phyloP scores from a whole-genome alignment of 2,329 filamentous ascomycete genomes.

The Elsinoe australis region DNA sequence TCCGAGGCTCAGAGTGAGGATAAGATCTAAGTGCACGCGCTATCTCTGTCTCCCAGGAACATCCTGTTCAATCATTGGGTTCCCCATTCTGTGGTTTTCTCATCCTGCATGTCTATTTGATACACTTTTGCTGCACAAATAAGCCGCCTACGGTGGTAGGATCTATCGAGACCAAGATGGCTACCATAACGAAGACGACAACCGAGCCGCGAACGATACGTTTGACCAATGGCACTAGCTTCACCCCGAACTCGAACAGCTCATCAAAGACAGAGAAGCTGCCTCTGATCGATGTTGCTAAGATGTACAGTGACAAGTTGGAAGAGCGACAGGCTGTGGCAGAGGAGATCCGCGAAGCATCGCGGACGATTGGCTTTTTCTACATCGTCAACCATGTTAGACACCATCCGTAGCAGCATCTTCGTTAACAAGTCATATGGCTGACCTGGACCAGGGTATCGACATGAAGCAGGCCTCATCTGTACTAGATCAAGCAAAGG shows the following conservation, averaged over 20 bases:
- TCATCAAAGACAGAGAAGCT: slow-evolving; percentile 4
- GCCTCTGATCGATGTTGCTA: slow-evolving; percentile 38
- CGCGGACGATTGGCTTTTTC: slow-evolving; percentile 40
- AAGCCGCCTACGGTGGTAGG: no score
- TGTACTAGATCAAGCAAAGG: slow-evolving; percentile 22
- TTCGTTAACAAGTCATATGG: no score
- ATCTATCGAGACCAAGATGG: no score
- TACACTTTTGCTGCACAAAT: no score
- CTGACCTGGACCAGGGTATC: no score
- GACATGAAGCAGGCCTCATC: slow-evolving; percentile 29
- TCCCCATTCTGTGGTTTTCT: no score
- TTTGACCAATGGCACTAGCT: slow-evolving; percentile 8
- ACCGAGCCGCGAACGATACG: slow-evolving; percentile 10
- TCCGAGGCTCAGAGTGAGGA: no score
- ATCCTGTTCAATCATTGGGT: no score
- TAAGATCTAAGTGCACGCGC: no score
- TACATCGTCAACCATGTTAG: slow-evolving; percentile 28
- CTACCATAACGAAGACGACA: slow-evolving; percentile 2
- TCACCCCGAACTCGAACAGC: slow-evolving; percentile 11
- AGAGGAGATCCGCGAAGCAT: slow-evolving; percentile 36
- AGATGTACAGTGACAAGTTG: slow-evolving; percentile 32
- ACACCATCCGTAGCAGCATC: slow-evolving; percentile 3
- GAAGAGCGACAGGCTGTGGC: slow-evolving; percentile 36
- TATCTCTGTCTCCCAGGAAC: no score
- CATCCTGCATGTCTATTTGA: no score